Evolutionary conservation across 352 stramenopile species (phyloP).

Genomic region (Globisporangium mamillatum): DNA sequence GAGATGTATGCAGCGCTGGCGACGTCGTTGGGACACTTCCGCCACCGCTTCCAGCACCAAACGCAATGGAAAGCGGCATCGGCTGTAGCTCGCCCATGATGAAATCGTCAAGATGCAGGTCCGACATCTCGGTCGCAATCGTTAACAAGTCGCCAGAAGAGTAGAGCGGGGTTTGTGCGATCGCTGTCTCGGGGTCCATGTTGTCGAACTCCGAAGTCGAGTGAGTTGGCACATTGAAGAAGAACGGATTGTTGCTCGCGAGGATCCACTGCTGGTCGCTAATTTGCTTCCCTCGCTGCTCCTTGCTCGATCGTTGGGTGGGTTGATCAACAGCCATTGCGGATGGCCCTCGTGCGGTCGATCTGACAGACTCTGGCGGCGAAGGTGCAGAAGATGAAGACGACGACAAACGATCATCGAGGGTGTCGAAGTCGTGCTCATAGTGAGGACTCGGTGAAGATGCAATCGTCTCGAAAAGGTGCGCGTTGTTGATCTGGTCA

Average conservation of each 20-base stretch:
- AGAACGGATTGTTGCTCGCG: conserved; percentile 55
- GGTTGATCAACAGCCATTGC: not conserved
- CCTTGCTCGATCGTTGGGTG: not conserved
- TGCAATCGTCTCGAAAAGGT: conserved; percentile 52
- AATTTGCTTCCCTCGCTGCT: conserved; percentile 13
- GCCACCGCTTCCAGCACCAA: conserved; percentile 9
- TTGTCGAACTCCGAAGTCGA: conserved; percentile 32
- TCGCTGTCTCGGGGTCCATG: conserved; percentile 69
- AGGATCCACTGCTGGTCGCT: conserved; percentile 50
- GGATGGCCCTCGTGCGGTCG: not conserved
- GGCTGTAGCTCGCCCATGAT: conserved; percentile 32
- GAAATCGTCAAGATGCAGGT: conserved; percentile 71
- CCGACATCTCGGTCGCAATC: conserved; percentile 48
- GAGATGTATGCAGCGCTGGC: conserved; percentile 54
- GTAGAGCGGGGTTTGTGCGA: conserved; percentile 66
- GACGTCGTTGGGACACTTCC: conserved; percentile 2
- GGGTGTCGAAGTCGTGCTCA: conserved; percentile 12
- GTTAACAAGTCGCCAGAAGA: conserved; percentile 54
- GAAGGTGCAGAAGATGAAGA: conserved; percentile 1
- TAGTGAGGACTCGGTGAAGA: conserved; percentile 29
- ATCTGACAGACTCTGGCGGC: not conserved
- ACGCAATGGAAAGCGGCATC: conserved; percentile 6
- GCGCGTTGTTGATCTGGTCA: conserved; percentile 54
- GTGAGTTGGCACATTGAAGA: conserved; percentile 20
- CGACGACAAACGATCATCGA: not conserved